These are phyloP conservation scores for Ganoderma sinense DNA, from an alignment of 1,284 basidiomycete genomes.

Conservation along the genomic window DNA sequence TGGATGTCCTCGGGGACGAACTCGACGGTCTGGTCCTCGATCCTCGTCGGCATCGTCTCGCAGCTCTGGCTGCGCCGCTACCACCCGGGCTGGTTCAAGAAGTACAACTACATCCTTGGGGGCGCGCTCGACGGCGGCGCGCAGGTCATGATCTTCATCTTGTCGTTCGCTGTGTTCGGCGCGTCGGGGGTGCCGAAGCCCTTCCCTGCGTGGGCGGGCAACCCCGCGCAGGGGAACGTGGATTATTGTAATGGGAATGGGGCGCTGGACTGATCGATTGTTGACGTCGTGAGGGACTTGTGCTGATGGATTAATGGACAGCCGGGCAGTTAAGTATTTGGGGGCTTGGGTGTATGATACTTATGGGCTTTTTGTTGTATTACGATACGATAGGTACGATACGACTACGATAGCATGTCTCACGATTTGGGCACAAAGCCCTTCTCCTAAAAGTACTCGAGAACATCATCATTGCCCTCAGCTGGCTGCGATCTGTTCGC, in stretches of 20 bases:
- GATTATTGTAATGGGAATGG: slow-evolving; percentile 69
- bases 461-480: too few species aligned
- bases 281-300: background rate
- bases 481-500: too few species aligned
- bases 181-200: slow-evolving; percentile 58
- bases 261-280: slow-evolving; percentile 43
- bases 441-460: background rate
- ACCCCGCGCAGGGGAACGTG: slow-evolving; percentile 58
- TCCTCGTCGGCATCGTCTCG: slow-evolving; percentile 63
- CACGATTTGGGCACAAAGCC: background rate
- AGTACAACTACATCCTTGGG: slow-evolving; percentile 75
- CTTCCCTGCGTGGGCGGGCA: slow-evolving; percentile 68
- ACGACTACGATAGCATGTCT: background rate
- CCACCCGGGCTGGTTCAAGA: slow-evolving; percentile 61
- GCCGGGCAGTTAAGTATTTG: background rate
- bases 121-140: slow-evolving; percentile 75
- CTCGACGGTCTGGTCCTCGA: slow-evolving; percentile 55
- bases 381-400: background rate
- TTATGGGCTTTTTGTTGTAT: background rate
- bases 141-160: slow-evolving; percentile 71
- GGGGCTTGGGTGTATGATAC: background rate
- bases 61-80: slow-evolving; percentile 66
- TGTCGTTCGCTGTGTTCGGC: slow-evolving; percentile 75
- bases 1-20: slow-evolving; percentile 58
- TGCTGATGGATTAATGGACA: background rate